phyloP scores from a whole-genome alignment of 495 filamentous ascomycete species.

The Umbilicaria muhlenbergii region DNA sequence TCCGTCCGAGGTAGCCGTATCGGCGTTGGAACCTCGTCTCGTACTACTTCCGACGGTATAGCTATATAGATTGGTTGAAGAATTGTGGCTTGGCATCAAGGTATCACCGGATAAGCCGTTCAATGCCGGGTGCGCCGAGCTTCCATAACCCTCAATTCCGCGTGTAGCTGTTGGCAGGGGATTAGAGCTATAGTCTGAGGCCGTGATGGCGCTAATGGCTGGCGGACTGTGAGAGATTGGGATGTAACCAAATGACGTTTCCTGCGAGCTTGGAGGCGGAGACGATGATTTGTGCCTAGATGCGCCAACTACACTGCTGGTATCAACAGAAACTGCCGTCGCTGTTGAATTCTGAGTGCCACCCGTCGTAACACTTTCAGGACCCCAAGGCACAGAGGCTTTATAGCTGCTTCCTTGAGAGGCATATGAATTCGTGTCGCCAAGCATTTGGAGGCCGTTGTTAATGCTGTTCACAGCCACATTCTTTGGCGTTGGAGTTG shows the following conservation, averaged over 20 bases:
- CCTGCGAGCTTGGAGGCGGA: slow-evolving; percentile 9
- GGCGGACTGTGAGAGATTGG: slow-evolving; percentile 13
- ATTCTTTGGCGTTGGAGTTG: slow-evolving; percentile 16
- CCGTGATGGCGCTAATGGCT: too few species aligned
- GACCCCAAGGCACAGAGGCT: not conserved
- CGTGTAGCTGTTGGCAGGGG: not conserved
- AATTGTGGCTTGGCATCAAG: slow-evolving; percentile 9
- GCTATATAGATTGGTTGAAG: slow-evolving; percentile 13
- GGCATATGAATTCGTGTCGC: not conserved
- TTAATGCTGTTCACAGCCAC: not conserved
- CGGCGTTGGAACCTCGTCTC: slow-evolving; percentile 7
- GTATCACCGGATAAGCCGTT: slow-evolving; percentile 5
- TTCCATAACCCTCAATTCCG: not conserved
- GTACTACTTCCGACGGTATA: slow-evolving; percentile 21
- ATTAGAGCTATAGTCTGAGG: not conserved
- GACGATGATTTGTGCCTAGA: not conserved
- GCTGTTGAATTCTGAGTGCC: not conserved
- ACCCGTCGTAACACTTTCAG: not conserved
- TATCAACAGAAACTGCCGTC: not conserved
- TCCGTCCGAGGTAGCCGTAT: slow-evolving; percentile 4
- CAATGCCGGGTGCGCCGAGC: not conserved
- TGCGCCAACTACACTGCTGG: not conserved
- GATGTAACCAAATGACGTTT: slow-evolving; percentile 19
- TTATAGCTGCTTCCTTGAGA: not conserved
- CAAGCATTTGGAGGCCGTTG: not conserved